Base-by-base conservation (phyloP, 2,329 filamentous ascomycete genomes). In the Sporothrix mexicana region DNA sequence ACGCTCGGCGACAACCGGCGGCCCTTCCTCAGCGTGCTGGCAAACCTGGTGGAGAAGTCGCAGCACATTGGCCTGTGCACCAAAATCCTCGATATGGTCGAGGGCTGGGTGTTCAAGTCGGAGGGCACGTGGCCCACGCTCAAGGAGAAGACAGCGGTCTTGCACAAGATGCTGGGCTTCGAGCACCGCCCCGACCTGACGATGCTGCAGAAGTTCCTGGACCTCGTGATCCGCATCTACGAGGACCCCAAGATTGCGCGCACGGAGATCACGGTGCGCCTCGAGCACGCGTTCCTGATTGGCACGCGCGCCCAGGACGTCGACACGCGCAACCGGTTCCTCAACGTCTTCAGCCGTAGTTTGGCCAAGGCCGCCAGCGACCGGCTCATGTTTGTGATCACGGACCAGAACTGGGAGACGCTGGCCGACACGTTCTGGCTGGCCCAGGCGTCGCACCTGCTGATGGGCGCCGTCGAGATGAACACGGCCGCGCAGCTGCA, bases 121-220 rank as follows among this genome's bases (percentile, higher is more conserved):
- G 95, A 94, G 73, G 96, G 97, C 75, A 96, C 94, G 1, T 98
- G 96, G 87, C 96, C 96, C 0, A 99, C 96, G 0, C 87, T 99
- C 1, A 99, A 99, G 81, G 97, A 99, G 82, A 99, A 99, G 85
- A 98, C 95, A 0, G 97, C 97, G 0, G 96, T 99, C 0, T 84
- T 99, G n/a, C 95, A 97, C 78, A 99, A 99, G 83, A 99, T 99
- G 96, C 85, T 98, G 17, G 91, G 95, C 0, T 99, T 99, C 77
- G 96, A 99, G 82, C 90, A 93, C 73, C 89, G 96, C 53, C 84
- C 88, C 41, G 95, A 98, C 79, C 89, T 91, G 45, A 94, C 92
- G 0, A 91, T 99, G 83, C 86, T 99, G 73, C 94, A 92, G 77
- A 95, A 95, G 79, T 99, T 98, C 84, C 86, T 99, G 73, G 93